Evolutionary conservation across 192 early-diverging fungal genomes (phyloP).

Genomic region (Coemansia brasiliensis): DNA sequence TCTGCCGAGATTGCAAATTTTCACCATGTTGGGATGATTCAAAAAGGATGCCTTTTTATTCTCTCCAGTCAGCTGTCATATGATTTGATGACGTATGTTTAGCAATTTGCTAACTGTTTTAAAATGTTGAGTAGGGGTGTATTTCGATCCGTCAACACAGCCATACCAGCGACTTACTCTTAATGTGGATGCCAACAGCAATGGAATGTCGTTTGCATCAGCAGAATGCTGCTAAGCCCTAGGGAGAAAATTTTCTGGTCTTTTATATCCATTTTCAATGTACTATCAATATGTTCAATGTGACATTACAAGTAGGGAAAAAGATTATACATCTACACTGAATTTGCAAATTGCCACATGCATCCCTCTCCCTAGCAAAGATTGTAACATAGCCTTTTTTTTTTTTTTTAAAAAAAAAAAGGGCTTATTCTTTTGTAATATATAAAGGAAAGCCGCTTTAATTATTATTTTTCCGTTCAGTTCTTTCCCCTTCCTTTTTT

Average conservation of each 20-base stretch:
- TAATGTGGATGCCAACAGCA: conserved; percentile 17
- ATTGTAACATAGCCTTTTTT: too few species aligned
- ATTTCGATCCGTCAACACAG: conserved; percentile 37
- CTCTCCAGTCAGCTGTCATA: neutral
- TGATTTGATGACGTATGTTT: neutral
- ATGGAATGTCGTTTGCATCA: conserved; percentile 34
- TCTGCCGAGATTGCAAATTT: too few species aligned
- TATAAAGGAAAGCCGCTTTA: too few species aligned
- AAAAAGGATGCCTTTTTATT: neutral
- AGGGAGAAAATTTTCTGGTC: neutral
- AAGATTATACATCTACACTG: too few species aligned
- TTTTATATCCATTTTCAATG: neutral
- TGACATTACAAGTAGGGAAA: too few species aligned
- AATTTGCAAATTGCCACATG: too few species aligned
- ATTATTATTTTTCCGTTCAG: too few species aligned
- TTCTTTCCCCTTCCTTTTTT: too few species aligned
- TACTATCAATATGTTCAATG: conserved; percentile 5
- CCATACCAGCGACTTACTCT: conserved; percentile 43
- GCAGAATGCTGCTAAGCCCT: conserved; percentile 20
- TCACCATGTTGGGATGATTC: too few species aligned
- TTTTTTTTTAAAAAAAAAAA: too few species aligned
- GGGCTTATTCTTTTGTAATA: too few species aligned
- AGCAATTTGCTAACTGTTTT: neutral
- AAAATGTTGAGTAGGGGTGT: conserved; percentile 53
- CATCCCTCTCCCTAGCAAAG: too few species aligned